These are phyloP conservation scores for Rauvolfia tetraphylla DNA, from an alignment of 257 asterid genomes.

Conservation along the genomic window DNA sequence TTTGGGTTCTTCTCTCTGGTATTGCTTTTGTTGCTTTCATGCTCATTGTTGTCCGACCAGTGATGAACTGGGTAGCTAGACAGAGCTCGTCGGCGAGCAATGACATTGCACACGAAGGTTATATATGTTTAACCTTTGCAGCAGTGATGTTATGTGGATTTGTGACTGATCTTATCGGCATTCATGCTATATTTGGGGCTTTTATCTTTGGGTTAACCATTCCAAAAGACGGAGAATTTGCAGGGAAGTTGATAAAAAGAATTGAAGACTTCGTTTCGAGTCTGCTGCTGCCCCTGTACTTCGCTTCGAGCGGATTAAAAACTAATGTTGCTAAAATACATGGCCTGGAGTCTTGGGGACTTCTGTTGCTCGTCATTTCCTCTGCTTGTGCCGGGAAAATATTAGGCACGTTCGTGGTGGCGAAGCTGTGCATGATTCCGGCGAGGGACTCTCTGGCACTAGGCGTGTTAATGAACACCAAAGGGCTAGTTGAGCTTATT, in stretches of 20 bases:
- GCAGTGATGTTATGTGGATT: conserved; percentile 59
- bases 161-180: conserved; percentile 61
- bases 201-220: conserved; percentile 56
- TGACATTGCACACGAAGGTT: conserved; percentile 37
- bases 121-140: conserved; percentile 44
- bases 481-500: conserved; percentile 63
- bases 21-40: conserved; percentile 41
- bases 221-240: conserved; percentile 49
- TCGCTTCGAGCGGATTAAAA: conserved; percentile 60
- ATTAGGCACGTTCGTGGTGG: conserved; percentile 54
- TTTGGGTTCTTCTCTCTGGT: conserved; percentile 54
- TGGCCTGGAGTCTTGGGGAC: conserved; percentile 39
- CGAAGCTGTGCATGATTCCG: conserved; percentile 47
- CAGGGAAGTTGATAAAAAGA: conserved; percentile 31
- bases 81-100: conserved; percentile 30
- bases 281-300: conserved; percentile 53
- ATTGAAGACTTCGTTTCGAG: conserved; percentile 62
- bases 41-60: conserved; percentile 47
- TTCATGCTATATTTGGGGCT: conserved; percentile 60
- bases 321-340: conserved; percentile 42
- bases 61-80: conserved; percentile 44
- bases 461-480: conserved; percentile 65
- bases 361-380: conserved; percentile 47
- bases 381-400: conserved; percentile 58
- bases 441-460: conserved; percentile 49